Base-by-base conservation (phyloP, 2,329 filamentous ascomycete species). In the Colletotrichum salicis region DNA sequence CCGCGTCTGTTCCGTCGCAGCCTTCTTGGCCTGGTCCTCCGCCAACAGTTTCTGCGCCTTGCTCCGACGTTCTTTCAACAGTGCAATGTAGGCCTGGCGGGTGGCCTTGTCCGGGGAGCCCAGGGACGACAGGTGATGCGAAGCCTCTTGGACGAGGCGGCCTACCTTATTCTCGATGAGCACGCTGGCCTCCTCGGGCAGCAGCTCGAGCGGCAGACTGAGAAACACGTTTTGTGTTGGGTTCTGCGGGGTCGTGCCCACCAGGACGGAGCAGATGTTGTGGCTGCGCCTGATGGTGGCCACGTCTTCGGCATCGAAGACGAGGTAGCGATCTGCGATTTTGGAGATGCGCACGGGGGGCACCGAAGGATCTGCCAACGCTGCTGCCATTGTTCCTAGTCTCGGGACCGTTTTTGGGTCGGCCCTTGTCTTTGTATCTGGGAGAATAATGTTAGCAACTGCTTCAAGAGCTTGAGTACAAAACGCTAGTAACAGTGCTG, bases 211-310 rank as follows among this genome's bases (percentile, higher is more conserved):
- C 3, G 96, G 96, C 61, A 98, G 84, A 57, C 95, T 94, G 70
- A 96, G 89, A 80, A 98, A 98, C 70, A 97, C 89, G 83, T 97
- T 98, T 83, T 99, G 96, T 76, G 97, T 96, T 6, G 95, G 95
- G 69, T 94, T 92, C 82, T 98, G 95, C 2, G 96, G 96, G 35
- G 97, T 90, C 8, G 94, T 95, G 69, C 96, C 96, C 71, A 94
- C 91, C 67, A 97, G 87, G 37, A 96, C 92, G 74, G 95, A 95
- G 78, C 93, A 95, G 77, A 97, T 94, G 80, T 94, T 91, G 84
- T 97, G 89, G 77, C 90, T 86, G 73, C 93, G 91, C 75, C 96
- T 93, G 74, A 97, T 86, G 80, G 92, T 89, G 77, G 93, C 91
- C 72, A 95, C 92, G 74, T 91, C 90, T 79, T 95, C 90, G 77